phyloP scores from a whole-genome alignment of 768 basidiomycete genomes.

The Leucocoprinus birnbaumii region DNA sequence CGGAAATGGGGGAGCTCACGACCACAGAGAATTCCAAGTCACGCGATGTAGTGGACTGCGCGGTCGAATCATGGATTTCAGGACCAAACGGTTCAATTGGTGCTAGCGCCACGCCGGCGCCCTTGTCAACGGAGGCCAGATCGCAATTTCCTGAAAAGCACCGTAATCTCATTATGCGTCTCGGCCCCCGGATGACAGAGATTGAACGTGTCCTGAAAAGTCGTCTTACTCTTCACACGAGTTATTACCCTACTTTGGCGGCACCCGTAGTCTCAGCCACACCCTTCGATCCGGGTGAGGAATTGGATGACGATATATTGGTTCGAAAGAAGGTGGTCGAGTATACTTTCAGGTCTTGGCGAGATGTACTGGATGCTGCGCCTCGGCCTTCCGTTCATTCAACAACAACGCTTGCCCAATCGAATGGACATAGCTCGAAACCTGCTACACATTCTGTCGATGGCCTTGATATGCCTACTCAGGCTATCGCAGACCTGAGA shows the following conservation, averaged over 20 bases:
- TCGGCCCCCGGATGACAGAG: conserved; percentile 51
- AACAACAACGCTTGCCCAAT: neutral
- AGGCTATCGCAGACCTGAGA: conserved; percentile 55
- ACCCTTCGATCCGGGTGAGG: conserved; percentile 35
- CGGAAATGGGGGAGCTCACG: conserved; percentile 32
- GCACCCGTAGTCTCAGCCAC: conserved; percentile 44
- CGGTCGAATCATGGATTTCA: neutral
- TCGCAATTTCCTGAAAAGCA: conserved; percentile 50
- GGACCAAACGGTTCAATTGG: neutral
- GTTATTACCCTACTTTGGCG: conserved; percentile 24
- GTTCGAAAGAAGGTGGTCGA: conserved; percentile 32
- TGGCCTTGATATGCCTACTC: conserved; percentile 33
- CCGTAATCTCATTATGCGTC: conserved; percentile 52
- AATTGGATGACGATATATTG: conserved; percentile 19
- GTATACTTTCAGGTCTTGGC: conserved; percentile 55
- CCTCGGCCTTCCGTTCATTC: conserved; percentile 11
- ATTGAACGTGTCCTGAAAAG: conserved; percentile 65
- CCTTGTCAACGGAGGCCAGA: conserved; percentile 14
- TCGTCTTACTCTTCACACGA: conserved; percentile 38
- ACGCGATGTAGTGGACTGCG: neutral
- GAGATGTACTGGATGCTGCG: conserved; percentile 36
- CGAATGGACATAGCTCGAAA: neutral
- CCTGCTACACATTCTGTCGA: conserved; percentile 1
- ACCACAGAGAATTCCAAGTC: neutral
- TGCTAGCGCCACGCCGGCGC: neutral